Base-by-base conservation (phyloP, 2,329 filamentous ascomycete genomes). In the Fusarium sp. region DNA sequence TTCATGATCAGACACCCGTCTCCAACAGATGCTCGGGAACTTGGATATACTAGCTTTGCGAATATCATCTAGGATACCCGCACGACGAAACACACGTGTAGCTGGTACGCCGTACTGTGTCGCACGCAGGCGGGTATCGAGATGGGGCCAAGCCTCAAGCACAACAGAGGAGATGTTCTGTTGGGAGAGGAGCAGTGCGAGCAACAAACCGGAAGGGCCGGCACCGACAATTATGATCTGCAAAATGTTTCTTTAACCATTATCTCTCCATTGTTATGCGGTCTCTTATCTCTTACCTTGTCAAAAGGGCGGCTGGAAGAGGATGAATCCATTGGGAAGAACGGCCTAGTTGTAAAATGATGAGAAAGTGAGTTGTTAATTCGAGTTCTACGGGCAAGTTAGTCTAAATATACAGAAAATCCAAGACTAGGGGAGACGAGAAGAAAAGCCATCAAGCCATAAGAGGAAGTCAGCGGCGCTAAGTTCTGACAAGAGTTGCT, bases 171-270 rank as follows among this genome's bases (percentile, higher is more conserved):
- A 11, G 4, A 58, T 58, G 0, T 55, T 37, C 17, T 11, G n/a
- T 8, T 58, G 54, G 1, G 50, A 25, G 4, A 58, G 50, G 0
- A 58, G 55, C 11, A 56, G 40, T 3, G 40, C 50, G 9, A 58
- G 2, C 2, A 58, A 3, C 0, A 58, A 4, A 1, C 55, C 50
- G 1, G 55, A 58, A 0, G 55, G 40, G 0, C 49, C 39, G 5
- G 55, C 55, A 8, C 55, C 50, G 5, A 58, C 55, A 6, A 58
- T 58, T 3, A 58, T 33, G 7, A 56, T 58, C 55, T 58, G 20
- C 14, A 4, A 6, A 5, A 27, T 23, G 39, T 45, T 9, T 43
- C 18, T 14, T 17, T 10, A 5, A 27, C 11, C 5, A 11, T 21
- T 15, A 27, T 27, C 10, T 10, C 10, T 6, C 2, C 14, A 7